Evolutionary conservation across 352 stramenopile species (phyloP).

Genomic region (Phytophthora macrochlamydospora): DNA sequence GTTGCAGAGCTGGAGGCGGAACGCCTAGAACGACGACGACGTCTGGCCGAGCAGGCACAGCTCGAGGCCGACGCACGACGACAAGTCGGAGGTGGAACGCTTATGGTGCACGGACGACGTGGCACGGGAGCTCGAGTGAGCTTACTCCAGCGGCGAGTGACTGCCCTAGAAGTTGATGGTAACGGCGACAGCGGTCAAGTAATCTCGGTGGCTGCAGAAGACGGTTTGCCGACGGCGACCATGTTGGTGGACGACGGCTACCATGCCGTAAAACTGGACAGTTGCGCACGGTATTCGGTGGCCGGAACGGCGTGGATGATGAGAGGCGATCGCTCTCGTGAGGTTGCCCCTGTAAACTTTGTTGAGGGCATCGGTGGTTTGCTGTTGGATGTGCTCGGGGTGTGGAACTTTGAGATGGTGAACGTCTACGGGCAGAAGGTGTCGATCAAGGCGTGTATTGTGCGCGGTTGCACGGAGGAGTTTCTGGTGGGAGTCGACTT

Average conservation of each 20-base stretch:
- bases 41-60: background rate
- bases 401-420: background rate
- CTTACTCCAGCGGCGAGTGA: no score
- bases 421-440: background rate
- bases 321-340: background rate
- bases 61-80: background rate
- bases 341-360: background rate
- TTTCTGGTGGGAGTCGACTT: constrained; percentile 4
- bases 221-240: background rate
- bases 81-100: background rate
- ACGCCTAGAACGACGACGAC: background rate
- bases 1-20: background rate
- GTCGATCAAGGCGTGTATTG: background rate
- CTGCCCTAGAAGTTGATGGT: no score
- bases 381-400: background rate
- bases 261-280: background rate
- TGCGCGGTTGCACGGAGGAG: background rate
- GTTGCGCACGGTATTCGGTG: background rate
- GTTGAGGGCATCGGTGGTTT: constrained; percentile 3
- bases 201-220: background rate
- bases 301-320: constrained; percentile 1
- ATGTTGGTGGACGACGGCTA: background rate
- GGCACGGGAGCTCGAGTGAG: no score
- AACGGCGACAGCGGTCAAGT: background rate
- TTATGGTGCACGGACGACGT: no score